Conservation (phyloP, 805 yeast species). For the Yamadazyma ubonensis region DNA sequence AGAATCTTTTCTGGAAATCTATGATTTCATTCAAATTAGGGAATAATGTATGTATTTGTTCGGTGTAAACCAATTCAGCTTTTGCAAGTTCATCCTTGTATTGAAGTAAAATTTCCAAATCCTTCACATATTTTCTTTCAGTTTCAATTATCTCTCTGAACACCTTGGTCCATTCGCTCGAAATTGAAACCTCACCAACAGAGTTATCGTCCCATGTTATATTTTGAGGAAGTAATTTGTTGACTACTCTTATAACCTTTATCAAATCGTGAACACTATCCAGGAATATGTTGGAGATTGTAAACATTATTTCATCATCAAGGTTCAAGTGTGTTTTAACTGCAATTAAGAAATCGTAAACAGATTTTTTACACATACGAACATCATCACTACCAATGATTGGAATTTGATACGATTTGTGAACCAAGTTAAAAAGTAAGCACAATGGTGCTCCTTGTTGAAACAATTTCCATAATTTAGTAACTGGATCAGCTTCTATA, state of each 20-base stretch:
- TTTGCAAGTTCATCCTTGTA: slow-evolving; percentile 69
- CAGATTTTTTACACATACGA: slow-evolving; percentile 81
- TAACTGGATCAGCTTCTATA: slow-evolving; percentile 83
- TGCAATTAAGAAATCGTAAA: slow-evolving; percentile 85
- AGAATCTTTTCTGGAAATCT: slow-evolving; percentile 87
- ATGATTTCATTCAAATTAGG: slow-evolving; percentile 82
- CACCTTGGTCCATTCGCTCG: slow-evolving; percentile 70
- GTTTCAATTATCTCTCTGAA: slow-evolving; percentile 83
- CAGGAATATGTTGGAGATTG: slow-evolving; percentile 85
- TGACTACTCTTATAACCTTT: slow-evolving; percentile 71
- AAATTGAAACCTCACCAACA: slow-evolving; percentile 28
- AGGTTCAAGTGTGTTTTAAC: slow-evolving; percentile 74
- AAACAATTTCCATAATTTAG: slow-evolving; percentile 82
- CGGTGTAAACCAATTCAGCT: slow-evolving; percentile 69
- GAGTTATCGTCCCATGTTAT: slow-evolving; percentile 22
- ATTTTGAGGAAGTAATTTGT: slow-evolving; percentile 43
- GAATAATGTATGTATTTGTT: slow-evolving; percentile 75
- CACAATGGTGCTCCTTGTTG: slow-evolving; percentile 94
- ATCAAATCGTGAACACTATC: slow-evolving; percentile 77
- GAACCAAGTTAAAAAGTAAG: slow-evolving; percentile 67
- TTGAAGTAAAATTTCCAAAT: slow-evolving; percentile 67
- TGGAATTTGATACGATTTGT: slow-evolving; percentile 43
- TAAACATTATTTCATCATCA: slow-evolving; percentile 80
- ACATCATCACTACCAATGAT: slow-evolving; percentile 76
- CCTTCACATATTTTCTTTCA: slow-evolving; percentile 91